Evolutionary conservation across 345 rosid genomes (phyloP).

Genomic region (Ceriops zippeliana): DNA sequence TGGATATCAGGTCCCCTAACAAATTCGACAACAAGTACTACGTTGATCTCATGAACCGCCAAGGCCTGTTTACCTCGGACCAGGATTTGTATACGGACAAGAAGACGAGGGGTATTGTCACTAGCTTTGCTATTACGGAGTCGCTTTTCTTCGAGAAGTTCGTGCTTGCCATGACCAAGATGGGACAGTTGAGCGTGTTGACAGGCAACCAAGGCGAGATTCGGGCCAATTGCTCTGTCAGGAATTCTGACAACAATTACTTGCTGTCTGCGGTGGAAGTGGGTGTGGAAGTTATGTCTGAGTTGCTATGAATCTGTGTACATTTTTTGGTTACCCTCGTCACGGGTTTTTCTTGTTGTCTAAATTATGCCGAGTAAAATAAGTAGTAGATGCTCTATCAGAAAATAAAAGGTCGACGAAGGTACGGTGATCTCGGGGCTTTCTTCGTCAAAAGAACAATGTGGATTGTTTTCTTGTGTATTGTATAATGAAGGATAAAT

Average conservation of each 20-base stretch:
- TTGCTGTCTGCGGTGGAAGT: slow-evolving; percentile 50
- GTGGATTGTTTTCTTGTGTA: no score
- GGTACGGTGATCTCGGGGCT: no score
- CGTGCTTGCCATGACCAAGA: slow-evolving; percentile 53
- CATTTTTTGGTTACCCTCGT: no score
- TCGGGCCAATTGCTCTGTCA: slow-evolving; percentile 65
- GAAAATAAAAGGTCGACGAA: no score
- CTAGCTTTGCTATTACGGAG: slow-evolving; percentile 53
- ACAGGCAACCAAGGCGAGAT: slow-evolving; percentile 66
- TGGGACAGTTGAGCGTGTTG: slow-evolving; percentile 67
- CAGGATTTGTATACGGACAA: slow-evolving; percentile 63
- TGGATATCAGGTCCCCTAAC: slow-evolving; percentile 64
- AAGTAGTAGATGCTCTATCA: no score
- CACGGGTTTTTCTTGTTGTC: no score
- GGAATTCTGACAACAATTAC: slow-evolving; percentile 38
- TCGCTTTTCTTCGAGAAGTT: slow-evolving; percentile 64
- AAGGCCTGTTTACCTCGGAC: slow-evolving; percentile 83
- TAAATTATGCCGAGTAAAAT: no score
- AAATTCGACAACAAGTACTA: slow-evolving; percentile 79
- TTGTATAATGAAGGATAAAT: no score
- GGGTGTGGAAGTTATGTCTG: slow-evolving; percentile 34
- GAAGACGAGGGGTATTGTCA: slow-evolving; percentile 58
- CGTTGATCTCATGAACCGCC: slow-evolving; percentile 73
- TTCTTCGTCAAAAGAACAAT: no score
- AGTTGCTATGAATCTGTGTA: slow-evolving; percentile 3